A percentile compares a stretch with the other conserved stretches of the same genome.
These are phyloP conservation scores for Bipolaris victoriae DNA, from an alignment of 2,329 filamentous ascomycete species.

Conservation along the genomic window DNA sequence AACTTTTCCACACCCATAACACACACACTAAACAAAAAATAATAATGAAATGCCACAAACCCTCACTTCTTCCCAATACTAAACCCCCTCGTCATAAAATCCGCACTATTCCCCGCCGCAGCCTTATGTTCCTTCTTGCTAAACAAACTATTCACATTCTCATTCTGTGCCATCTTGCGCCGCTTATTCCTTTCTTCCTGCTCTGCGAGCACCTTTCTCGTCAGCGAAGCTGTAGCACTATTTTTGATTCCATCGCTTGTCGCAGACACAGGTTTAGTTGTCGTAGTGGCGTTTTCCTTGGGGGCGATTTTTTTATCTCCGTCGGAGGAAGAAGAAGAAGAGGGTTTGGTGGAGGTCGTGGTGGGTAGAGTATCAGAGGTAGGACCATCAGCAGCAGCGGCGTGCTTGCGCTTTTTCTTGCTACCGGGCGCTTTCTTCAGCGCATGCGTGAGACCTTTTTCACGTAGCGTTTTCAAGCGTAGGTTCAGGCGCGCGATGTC, in stretches of 20 bases:
- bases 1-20: no score
- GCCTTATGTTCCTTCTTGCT: slow-evolving; percentile 47
- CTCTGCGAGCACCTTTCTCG: slow-evolving; percentile 84
- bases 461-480: slow-evolving; percentile 71
- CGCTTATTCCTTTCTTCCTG: slow-evolving; percentile 83
- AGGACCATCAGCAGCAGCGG: slow-evolving; percentile 14
- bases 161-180: slow-evolving; percentile 68
- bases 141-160: slow-evolving; percentile 58
- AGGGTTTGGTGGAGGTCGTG: slow-evolving; percentile 14
- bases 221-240: slow-evolving; percentile 80
- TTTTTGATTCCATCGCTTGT: slow-evolving; percentile 78
- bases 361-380: no score
- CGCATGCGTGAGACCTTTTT: slow-evolving; percentile 79
- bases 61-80: slow-evolving; percentile 44
- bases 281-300: slow-evolving; percentile 15
- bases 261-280: background rate
- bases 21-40: no score
- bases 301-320: slow-evolving; percentile 31
- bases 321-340: slow-evolving; percentile 30
- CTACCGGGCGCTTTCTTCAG: slow-evolving; percentile 76
- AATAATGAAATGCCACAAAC: no score
- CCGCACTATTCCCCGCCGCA: slow-evolving; percentile 50
- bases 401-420: slow-evolving; percentile 78
- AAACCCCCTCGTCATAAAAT: slow-evolving; percentile 60
- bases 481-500: slow-evolving; percentile 73